These are phyloP conservation scores for Pulveroboletus sp. DNA, from an alignment of 768 basidiomycete genomes.

Conservation along the genomic window DNA sequence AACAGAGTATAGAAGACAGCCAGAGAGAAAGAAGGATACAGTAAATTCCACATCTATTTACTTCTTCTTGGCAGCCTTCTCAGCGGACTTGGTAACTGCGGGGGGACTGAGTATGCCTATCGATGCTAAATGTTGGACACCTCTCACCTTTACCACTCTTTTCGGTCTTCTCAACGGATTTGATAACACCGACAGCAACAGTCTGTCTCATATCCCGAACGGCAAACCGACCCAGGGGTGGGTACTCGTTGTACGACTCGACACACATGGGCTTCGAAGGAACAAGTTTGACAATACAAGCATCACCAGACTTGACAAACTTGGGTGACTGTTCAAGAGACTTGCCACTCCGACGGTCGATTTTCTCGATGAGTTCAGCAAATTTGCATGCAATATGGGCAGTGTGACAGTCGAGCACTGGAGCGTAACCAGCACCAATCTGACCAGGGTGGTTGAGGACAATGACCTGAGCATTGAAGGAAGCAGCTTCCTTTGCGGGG, in stretches of 20 bases:
- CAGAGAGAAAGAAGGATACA: slow-evolving; percentile 55
- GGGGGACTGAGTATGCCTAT: slow-evolving; percentile 11
- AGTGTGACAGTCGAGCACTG: slow-evolving; percentile 99
- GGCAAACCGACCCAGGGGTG: slow-evolving; percentile 98
- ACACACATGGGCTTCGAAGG: slow-evolving; percentile 96
- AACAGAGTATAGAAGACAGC: slow-evolving; percentile 39
- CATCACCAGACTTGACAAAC: slow-evolving; percentile 99
- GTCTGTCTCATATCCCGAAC: slow-evolving; percentile 99
- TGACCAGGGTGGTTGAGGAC: slow-evolving; percentile 99
- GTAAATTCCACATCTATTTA: slow-evolving; percentile 75
- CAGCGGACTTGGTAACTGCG: slow-evolving; percentile 87
- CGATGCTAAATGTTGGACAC: slow-evolving; percentile 14
- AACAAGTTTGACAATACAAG: slow-evolving; percentile 96
- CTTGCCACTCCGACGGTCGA: slow-evolving; percentile 98
- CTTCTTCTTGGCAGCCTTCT: slow-evolving; percentile 96
- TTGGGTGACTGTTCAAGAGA: slow-evolving; percentile 84
- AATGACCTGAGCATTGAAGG: slow-evolving; percentile 99
- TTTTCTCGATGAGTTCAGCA: slow-evolving; percentile 97
- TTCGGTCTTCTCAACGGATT: slow-evolving; percentile 93
- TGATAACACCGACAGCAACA: slow-evolving; percentile 98
- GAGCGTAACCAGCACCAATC: slow-evolving; percentile 98
- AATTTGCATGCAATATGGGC: slow-evolving; percentile 99
- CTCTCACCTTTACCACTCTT: slow-evolving; percentile 81
- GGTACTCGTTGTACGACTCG: slow-evolving; percentile 94
- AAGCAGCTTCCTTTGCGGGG: slow-evolving; percentile 98